Conservation (phyloP, 2,329 filamentous ascomycete genomes). For the Amylocarpus encephaloides region DNA sequence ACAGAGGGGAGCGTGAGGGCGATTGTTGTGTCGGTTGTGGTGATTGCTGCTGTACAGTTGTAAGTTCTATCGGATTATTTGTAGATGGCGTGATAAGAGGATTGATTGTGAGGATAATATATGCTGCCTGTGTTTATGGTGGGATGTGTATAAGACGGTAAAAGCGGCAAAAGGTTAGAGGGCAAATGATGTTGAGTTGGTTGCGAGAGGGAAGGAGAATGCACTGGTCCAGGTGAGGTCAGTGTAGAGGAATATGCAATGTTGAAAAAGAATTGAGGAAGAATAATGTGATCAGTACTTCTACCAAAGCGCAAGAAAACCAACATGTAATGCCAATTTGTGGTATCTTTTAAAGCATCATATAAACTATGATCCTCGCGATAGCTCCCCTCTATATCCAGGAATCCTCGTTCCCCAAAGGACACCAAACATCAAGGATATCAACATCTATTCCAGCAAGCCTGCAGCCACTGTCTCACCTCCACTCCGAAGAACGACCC, state of each 20-base stretch:
- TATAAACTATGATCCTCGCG: background rate
- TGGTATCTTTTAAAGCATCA: no score
- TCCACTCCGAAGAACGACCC: conserved; percentile 72
- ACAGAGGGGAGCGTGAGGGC: background rate
- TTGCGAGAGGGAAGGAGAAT: background rate
- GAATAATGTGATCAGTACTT: no score
- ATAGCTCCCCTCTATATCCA: background rate
- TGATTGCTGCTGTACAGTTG: background rate
- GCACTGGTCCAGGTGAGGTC: background rate
- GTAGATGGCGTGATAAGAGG: background rate
- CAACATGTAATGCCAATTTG: no score
- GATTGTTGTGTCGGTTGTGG: background rate
- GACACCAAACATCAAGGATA: background rate
- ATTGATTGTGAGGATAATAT: background rate
- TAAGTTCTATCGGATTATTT: background rate
- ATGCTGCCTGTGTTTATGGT: background rate
- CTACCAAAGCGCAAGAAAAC: no score
- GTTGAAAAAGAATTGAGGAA: no score
- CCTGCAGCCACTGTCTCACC: conserved; percentile 87
- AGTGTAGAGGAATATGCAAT: background rate
- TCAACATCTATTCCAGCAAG: conserved; percentile 55
- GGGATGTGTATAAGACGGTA: background rate
- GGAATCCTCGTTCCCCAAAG: background rate
- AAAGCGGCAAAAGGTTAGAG: background rate
- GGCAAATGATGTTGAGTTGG: background rate